Evolutionary conservation across 805 yeast genomes (phyloP), one percentile per base, ranked within the genome.

Genomic region (Pichia ethanolica): DNA sequence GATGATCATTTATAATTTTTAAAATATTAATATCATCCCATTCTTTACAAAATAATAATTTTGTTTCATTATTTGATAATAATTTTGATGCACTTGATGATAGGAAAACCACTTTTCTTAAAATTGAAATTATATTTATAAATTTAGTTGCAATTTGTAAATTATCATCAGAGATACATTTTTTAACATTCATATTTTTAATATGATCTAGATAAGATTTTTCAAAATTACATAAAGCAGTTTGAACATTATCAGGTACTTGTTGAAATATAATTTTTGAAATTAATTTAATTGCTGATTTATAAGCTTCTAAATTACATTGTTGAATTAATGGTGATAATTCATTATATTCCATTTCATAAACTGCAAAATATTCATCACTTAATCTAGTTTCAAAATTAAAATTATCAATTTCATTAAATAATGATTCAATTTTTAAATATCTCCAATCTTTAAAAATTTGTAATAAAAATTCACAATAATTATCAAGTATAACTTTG

Each of bases 281-380:
- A 53, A 88, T 65, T 75, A 82, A 74, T 55, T 76, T 77, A 26
- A 83, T 70, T 60, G 75, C 66, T 4, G 71, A 59, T 39, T 69
- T 69, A 65, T 83, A 86, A 66, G 83, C 74, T n/a, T 76, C 68
- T 51, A 74, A 58, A 62, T 89, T 96, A 60, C 89, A 84, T 43
- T 75, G 68, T 34, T 72, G 57, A n/a, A 85, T 73, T 95, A 96
- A 88, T 13, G 73, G 38, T 34, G 35, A 25, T 13, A 51, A 37
- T 12, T 42, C 39, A 7, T 33, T 12, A 7, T 39, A 44, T 14
- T 53, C 46, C 11, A 12, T 34, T 39, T 40, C 33, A 35, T 38
- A 43, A 33, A 44, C 20, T n/a, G 30, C 20, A 35, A 12, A 45
- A 13, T 30, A 73, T 7, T 67, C 64, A 12, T 76, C 76, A 10